These are phyloP conservation scores for Exophiala sideris DNA, from an alignment of 2,329 filamentous ascomycete species.

Conservation along the genomic window DNA sequence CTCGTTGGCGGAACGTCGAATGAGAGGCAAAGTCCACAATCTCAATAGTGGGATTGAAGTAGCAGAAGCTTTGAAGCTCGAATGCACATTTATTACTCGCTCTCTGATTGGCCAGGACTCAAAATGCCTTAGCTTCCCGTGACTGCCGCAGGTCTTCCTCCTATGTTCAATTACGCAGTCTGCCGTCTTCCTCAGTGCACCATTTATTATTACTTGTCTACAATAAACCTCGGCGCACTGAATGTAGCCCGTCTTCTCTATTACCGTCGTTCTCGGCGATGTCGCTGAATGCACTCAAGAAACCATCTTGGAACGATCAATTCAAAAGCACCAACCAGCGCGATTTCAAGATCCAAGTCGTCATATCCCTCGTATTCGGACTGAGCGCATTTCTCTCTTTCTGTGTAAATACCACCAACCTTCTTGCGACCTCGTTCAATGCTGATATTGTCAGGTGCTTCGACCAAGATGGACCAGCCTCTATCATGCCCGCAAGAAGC, in stretches of 20 bases:
- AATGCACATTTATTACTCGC: slow-evolving; percentile 10
- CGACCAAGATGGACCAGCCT: slow-evolving; percentile 88
- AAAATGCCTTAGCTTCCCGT: neutral
- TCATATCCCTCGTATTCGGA: slow-evolving; percentile 43
- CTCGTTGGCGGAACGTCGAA: slow-evolving; percentile 10
- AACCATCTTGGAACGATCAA: slow-evolving; percentile 26
- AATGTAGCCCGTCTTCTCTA: neutral
- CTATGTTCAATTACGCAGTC: too few species aligned
- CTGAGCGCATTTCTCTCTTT: slow-evolving; percentile 45
- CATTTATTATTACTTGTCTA: neutral
- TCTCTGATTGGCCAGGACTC: slow-evolving; percentile 10
- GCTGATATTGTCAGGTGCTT: slow-evolving; percentile 57
- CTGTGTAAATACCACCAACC: slow-evolving; percentile 36
- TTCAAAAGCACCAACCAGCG: slow-evolving; percentile 28
- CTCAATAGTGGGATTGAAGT: slow-evolving; percentile 11
- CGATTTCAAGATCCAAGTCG: slow-evolving; percentile 44
- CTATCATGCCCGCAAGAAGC: slow-evolving; percentile 83
- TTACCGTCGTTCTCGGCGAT: slow-evolving; percentile 6
- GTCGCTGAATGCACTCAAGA: slow-evolving; percentile 17
- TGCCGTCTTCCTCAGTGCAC: too few species aligned
- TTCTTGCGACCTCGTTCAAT: neutral
- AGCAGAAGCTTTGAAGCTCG: slow-evolving; percentile 19
- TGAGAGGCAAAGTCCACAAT: slow-evolving; percentile 16
- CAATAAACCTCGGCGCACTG: neutral
- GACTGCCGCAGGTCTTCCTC: too few species aligned